phyloP scores from a whole-genome alignment of 768 basidiomycete species.

The Kwoniella dendrophila region DNA sequence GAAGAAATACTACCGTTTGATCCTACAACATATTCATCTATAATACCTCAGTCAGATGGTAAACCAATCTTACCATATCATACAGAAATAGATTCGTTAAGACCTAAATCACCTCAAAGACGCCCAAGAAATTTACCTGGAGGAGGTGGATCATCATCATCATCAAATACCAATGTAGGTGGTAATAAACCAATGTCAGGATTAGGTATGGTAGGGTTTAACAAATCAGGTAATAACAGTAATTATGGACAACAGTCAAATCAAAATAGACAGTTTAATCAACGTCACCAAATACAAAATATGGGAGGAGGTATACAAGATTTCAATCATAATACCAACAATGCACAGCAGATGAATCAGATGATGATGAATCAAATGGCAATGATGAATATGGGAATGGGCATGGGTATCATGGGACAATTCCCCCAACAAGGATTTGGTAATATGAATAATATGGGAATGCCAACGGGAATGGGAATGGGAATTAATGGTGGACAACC shows the following conservation, averaged over 20 bases:
- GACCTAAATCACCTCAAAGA: constrained; percentile 75
- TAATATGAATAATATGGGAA: too few species aligned
- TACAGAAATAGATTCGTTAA: constrained; percentile 74
- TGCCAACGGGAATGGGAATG: constrained; percentile 16
- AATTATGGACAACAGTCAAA: background rate
- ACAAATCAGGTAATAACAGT: too few species aligned
- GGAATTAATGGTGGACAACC: constrained; percentile 1
- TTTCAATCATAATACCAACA: constrained; percentile 22
- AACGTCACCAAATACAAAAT: constrained; percentile 7
- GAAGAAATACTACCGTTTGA: constrained; percentile 58
- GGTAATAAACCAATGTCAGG: constrained; percentile 3
- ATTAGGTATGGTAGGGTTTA: too few species aligned
- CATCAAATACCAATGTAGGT: background rate
- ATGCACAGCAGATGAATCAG: constrained; percentile 27
- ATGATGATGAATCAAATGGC: constrained; percentile 32
- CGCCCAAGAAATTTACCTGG: constrained; percentile 23
- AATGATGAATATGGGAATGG: constrained; percentile 34
- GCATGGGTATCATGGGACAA: constrained; percentile 25
- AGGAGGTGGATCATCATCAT: constrained; percentile 8
- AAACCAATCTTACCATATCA: constrained; percentile 27
- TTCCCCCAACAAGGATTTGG: too few species aligned
- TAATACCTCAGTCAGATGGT: constrained; percentile 26
- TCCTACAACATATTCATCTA: constrained; percentile 10
- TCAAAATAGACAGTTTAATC: constrained; percentile 4
- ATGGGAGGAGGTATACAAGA: constrained; percentile 21